Evolutionary conservation across 176 grass and related monocot genomes (phyloP).

Genomic region (Aechmea fasciata): DNA sequence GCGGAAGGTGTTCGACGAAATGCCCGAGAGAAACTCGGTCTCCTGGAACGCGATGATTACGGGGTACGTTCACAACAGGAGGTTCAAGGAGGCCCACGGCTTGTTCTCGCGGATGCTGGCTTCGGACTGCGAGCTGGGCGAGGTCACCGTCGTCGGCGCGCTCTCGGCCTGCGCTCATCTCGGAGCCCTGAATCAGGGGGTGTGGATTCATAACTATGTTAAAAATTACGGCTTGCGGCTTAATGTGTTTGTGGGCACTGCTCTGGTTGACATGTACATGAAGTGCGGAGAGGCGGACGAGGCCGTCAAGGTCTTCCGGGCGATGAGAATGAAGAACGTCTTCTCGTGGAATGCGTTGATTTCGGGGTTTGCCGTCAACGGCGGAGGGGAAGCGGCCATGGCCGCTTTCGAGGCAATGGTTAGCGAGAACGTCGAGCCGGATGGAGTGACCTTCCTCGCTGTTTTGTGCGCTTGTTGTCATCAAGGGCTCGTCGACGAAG

Average conservation of each 20-base stretch:
- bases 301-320: slow-evolving; percentile 8
- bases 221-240: slow-evolving; percentile 5
- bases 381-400: slow-evolving; percentile 16
- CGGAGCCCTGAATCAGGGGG: slow-evolving; percentile 17
- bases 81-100: slow-evolving; percentile 19
- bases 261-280: slow-evolving; percentile 26
- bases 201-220: slow-evolving; percentile 25
- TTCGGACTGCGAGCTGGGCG: slow-evolving; percentile 3
- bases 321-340: slow-evolving; percentile 13
- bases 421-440: background rate
- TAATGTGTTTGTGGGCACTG: slow-evolving; percentile 24
- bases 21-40: slow-evolving; percentile 16
- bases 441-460: slow-evolving; percentile 15
- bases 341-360: slow-evolving; percentile 19
- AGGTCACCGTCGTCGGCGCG: slow-evolving; percentile 18
- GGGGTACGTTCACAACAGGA: slow-evolving; percentile 20
- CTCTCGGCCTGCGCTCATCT: slow-evolving; percentile 22
- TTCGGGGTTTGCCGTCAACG: slow-evolving; percentile 12
- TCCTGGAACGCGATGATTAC: slow-evolving; percentile 25
- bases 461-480: slow-evolving; percentile 22
- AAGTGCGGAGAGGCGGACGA: slow-evolving; percentile 20
- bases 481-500: slow-evolving; percentile 7
- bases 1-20: slow-evolving; percentile 7
- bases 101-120: slow-evolving; percentile 17
- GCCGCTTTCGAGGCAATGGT: slow-evolving; percentile 11